Base-by-base conservation (phyloP, 179 eudicot species). In the Beta macrorhiza region DNA sequence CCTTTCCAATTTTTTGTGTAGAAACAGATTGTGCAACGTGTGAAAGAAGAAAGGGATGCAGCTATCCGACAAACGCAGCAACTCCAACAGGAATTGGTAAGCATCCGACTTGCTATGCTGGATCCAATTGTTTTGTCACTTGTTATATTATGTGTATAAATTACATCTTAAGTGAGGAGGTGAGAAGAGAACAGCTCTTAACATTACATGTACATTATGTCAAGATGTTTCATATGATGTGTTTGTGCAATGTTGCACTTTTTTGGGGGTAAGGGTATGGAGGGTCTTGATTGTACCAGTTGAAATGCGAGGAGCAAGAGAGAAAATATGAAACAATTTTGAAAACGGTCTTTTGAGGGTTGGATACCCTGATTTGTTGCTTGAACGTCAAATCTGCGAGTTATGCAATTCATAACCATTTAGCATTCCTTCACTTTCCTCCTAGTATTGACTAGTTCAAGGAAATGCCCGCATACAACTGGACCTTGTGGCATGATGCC, bases 81-180 rank as follows among this genome's bases (percentile, higher is more conserved):
- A 76, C 92, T 94, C 75, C 92, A 89, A 85, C 88, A 85, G 79
- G 94, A 94, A 71, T 72, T 94, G 92, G 98, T 94, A 81, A 78
- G 86, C 81, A 77, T 71, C 29, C 37, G 1, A 19, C 53, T 75
- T 16, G 44, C 68, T n/a, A 47, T 75, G 25, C 7, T 78, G 20
- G 65, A 77, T 79, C 45, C 56, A 7, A 37, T 80, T 63, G 56
- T 37, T 57, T 64, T 47, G 57, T 82, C 75, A 17, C 59, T 72
- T 63, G 22, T 9, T 49, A 15, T 2, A 42, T 17, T 51, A 42
- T n/a, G 49, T 3, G 2, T 65, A 55, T 44, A 7, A 1, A n/a
- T 62, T 14, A 37, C 45, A 11, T 20, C 53, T 19, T 5, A n/a
- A 63, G 17, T 55, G 19, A 59, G 58, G n/a, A 78, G 68, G 47